Conservation (phyloP, 768 basidiomycete genomes). For the Steccherinum ochraceum region DNA sequence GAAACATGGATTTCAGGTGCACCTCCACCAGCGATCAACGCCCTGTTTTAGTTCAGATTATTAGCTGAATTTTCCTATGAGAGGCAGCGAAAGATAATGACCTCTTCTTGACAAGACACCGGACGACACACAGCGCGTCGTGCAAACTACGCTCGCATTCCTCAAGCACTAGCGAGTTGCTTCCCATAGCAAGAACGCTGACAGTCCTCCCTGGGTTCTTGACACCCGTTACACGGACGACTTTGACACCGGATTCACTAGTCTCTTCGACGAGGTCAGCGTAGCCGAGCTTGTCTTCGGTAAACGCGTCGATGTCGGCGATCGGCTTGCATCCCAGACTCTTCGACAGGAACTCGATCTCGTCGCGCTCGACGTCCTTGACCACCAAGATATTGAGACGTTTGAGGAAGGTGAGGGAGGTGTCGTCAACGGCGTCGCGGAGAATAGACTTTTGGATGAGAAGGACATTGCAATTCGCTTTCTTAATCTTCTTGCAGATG, state of each 20-base stretch:
- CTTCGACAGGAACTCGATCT: conserved; percentile 95
- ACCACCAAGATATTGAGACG: conserved; percentile 94
- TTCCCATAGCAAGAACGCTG: conserved; percentile 91
- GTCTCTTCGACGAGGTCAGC: conserved; percentile 94
- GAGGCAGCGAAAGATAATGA: conserved; percentile 28
- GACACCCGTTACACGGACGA: conserved; percentile 91
- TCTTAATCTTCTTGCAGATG: conserved; percentile 99
- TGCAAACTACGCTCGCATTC: conserved; percentile 97
- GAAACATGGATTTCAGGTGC: conserved; percentile 98
- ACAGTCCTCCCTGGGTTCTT: conserved; percentile 94
- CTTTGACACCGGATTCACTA: conserved; percentile 75
- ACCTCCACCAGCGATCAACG: conserved; percentile 92
- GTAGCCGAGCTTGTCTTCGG: conserved; percentile 95
- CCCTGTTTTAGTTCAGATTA: conserved; percentile 34
- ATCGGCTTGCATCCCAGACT: conserved; percentile 94
- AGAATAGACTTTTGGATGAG: conserved; percentile 99
- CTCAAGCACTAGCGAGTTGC: conserved; percentile 88
- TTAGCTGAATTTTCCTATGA: not conserved
- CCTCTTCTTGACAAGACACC: conserved; percentile 98
- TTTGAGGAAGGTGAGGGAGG: conserved; percentile 95
- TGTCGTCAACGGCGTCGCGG: conserved; percentile 97
- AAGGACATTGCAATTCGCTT: conserved; percentile 98
- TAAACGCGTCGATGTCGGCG: conserved; percentile 96
- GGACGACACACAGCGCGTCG: conserved; percentile 97
- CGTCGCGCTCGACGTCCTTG: conserved; percentile 97